Conservation (phyloP, 2,329 filamentous ascomycete genomes). For the Ilyonectria destructans region DNA sequence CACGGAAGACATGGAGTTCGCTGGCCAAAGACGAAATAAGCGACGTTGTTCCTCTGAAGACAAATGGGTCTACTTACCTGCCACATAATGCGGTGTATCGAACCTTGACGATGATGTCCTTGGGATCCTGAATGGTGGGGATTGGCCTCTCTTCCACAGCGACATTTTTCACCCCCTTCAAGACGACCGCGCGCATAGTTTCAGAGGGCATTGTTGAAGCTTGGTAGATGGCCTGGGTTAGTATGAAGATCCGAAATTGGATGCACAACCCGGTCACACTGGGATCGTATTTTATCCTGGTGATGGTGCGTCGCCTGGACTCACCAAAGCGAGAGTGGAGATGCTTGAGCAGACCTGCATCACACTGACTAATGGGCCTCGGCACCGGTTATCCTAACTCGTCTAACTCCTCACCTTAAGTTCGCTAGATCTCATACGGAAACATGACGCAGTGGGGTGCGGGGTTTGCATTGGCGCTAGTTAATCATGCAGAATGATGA, state of each 20-base stretch:
- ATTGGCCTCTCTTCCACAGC: constrained; percentile 27
- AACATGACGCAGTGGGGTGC: neutral
- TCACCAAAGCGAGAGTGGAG: no score
- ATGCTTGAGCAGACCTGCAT: no score
- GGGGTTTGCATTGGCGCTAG: neutral
- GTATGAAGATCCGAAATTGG: neutral
- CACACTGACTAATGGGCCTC: neutral
- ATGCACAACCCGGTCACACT: no score
- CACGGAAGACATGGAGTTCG: constrained; percentile 87
- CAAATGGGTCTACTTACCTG: constrained; percentile 17
- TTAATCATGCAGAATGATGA: neutral
- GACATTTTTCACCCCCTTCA: constrained; percentile 30
- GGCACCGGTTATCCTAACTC: neutral
- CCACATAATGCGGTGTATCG: constrained; percentile 35
- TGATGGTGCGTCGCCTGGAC: neutral
- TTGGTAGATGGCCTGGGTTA: neutral
- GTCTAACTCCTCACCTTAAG: neutral
- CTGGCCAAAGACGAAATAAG: constrained; percentile 11
- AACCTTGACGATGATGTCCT: constrained; percentile 34
- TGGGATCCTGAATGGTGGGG: constrained; percentile 18
- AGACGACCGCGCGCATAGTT: constrained; percentile 35
- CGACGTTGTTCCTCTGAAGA: neutral
- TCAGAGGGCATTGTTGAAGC: neutral
- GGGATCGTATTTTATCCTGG: neutral
- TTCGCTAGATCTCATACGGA: neutral